Conservation (phyloP, 192 early-diverging fungal genomes). For the Coemansia sp. region DNA sequence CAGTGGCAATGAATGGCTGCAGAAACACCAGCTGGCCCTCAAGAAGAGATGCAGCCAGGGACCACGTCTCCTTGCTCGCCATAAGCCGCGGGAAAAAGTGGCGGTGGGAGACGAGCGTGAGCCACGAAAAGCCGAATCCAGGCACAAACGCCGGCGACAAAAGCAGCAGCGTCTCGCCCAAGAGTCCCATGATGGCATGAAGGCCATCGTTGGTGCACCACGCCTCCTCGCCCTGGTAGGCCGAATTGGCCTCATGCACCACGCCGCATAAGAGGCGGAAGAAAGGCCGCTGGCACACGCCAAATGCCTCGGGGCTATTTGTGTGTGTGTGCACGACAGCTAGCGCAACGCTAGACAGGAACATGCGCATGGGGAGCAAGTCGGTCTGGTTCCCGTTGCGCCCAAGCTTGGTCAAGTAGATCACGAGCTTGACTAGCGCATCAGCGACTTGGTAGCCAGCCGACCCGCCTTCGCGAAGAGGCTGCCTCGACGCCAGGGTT, state of each 20-base stretch:
- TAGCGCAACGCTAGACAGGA: conserved; percentile 83
- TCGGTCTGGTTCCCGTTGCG: conserved; percentile 52
- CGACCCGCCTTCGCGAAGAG: conserved; percentile 7
- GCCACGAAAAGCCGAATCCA: conserved; percentile 92
- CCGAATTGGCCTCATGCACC: conserved; percentile 68
- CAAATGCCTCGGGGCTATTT: conserved; percentile 72
- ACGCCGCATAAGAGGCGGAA: conserved; percentile 85
- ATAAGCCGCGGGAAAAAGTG: conserved; percentile 88
- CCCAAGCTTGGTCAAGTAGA: conserved; percentile 76
- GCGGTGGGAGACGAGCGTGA: conserved; percentile 89
- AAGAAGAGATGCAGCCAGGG: conserved; percentile 78
- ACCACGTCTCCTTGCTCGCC: conserved; percentile 77
- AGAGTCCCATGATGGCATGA: conserved; percentile 11
- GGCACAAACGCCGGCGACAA: conserved; percentile 85
- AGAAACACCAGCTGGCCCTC: conserved; percentile 84
- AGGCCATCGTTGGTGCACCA: conserved; percentile 29
- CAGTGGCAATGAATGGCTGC: conserved; percentile 73
- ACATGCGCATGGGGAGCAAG: conserved; percentile 72
- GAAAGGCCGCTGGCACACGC: conserved; percentile 75
- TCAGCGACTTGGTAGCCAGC: conserved; percentile 82
- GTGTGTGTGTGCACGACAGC: conserved; percentile 85
- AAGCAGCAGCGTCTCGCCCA: conserved; percentile 69
- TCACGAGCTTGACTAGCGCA: conserved; percentile 86
- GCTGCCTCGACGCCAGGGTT: conserved; percentile 25
- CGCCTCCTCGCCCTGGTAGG: conserved; percentile 21